Conservation (phyloP, 2,329 filamentous ascomycete genomes). For the Davidsoniella neocaledoniae region DNA sequence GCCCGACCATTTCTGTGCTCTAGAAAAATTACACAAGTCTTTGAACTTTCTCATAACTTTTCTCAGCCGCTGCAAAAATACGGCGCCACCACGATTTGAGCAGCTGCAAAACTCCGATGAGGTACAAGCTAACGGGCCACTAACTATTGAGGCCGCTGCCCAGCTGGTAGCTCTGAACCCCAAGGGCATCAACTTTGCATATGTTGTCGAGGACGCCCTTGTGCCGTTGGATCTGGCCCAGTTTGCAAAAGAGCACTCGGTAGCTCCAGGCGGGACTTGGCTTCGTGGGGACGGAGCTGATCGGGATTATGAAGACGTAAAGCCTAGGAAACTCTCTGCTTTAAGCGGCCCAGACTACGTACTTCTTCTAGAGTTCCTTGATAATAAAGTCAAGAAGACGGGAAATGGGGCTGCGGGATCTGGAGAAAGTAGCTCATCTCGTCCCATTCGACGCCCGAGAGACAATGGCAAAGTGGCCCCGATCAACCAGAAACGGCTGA, state of each 20-base stretch:
- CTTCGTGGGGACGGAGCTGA: slow-evolving; percentile 3
- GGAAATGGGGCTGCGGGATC: not conserved
- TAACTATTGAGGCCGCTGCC: slow-evolving; percentile 65
- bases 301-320: not conserved
- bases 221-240: slow-evolving; percentile 47
- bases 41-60: slow-evolving; percentile 91
- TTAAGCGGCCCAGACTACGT: slow-evolving; percentile 33
- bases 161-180: slow-evolving; percentile 65
- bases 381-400: slow-evolving; percentile 32
- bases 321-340: slow-evolving; percentile 41
- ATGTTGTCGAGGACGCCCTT: slow-evolving; percentile 70
- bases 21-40: slow-evolving; percentile 65
- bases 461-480: slow-evolving; percentile 30
- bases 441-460: slow-evolving; percentile 89
- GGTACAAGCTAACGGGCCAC: slow-evolving; percentile 38
- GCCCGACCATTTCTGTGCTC: slow-evolving; percentile 55
- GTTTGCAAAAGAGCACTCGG: not conserved
- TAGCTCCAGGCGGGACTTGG: not conserved
- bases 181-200: slow-evolving; percentile 63
- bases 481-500: slow-evolving; percentile 7
- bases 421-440: slow-evolving; percentile 19
- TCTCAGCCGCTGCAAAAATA: slow-evolving; percentile 79
- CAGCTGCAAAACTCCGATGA: slow-evolving; percentile 77
- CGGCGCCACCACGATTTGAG: slow-evolving; percentile 70
- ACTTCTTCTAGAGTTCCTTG: slow-evolving; percentile 79